Evolutionary conservation across 2,329 filamentous ascomycete species (phyloP).

Genomic region (Nemania abortiva): DNA sequence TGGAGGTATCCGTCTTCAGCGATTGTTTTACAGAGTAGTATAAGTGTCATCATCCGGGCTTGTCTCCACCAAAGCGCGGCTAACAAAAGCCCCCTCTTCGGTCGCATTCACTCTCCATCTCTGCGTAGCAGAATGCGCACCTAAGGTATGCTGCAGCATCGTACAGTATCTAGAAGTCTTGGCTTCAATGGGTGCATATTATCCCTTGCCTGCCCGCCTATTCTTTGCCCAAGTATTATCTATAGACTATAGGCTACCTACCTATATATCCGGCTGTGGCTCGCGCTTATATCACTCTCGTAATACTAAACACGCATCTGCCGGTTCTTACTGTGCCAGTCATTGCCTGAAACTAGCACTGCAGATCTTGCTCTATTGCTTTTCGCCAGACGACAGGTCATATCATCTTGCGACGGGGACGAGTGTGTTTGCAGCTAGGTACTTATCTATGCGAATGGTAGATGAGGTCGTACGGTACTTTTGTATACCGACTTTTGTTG

Average conservation of each 20-base stretch:
- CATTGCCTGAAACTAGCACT: conserved; percentile 26
- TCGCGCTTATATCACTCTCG: conserved; percentile 1
- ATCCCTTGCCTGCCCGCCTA: not conserved
- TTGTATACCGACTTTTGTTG: conserved; percentile 11
- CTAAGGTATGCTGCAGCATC: no score
- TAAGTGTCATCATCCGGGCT: conserved; percentile 21
- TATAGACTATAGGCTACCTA: not conserved
- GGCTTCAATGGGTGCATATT: conserved; percentile 15
- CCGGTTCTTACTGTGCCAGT: conserved; percentile 18
- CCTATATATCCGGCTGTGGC: not conserved
- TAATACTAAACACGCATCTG: conserved; percentile 10
- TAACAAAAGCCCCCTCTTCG: not conserved
- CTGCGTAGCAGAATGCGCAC: no score
- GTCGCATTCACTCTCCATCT: conserved; percentile 8
- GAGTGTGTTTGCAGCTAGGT: conserved; percentile 4
- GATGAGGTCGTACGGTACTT: not conserved
- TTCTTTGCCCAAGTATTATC: conserved; percentile 1
- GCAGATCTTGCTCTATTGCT: conserved; percentile 31
- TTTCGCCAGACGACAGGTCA: conserved; percentile 33
- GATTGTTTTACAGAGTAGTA: conserved; percentile 8
- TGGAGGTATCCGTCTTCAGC: conserved; percentile 3
- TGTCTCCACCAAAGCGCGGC: conserved; percentile 29
- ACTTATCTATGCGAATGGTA: not conserved
- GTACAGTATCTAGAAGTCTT: conserved; percentile 6
- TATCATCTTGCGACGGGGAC: conserved; percentile 25